Conservation (phyloP, 1,139 yeast species). For the Geotrichum restrictum region DNA sequence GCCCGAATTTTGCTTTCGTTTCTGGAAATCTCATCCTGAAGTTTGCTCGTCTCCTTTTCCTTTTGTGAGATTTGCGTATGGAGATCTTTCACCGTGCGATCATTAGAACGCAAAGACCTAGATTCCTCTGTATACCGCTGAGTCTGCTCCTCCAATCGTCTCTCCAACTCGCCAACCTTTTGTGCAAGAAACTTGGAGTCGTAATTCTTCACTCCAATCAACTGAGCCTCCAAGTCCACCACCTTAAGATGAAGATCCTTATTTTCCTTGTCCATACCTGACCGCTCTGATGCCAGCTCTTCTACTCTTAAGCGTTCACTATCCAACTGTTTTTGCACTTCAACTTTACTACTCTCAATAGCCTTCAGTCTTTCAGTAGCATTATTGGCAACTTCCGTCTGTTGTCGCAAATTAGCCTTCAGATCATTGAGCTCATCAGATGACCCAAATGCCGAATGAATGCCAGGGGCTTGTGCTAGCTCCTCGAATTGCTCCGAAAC, state of each 20-base stretch:
- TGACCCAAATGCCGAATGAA: constrained; percentile 6
- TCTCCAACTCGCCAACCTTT: constrained; percentile 39
- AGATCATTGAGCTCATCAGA: constrained; percentile 26
- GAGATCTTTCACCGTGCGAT: constrained; percentile 35
- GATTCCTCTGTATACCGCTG: constrained; percentile 37
- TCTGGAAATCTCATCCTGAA: constrained; percentile 36
- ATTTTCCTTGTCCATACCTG: constrained; percentile 33
- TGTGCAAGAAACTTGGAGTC: constrained; percentile 29
- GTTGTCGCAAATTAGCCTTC: constrained; percentile 26
- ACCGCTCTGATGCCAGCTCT: constrained; percentile 27
- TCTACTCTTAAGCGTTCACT: constrained; percentile 33
- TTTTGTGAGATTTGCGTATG: constrained; percentile 30
- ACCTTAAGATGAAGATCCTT: constrained; percentile 34
- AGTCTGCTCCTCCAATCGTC: constrained; percentile 39
- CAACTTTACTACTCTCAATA: constrained; percentile 18
- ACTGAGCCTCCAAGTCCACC: constrained; percentile 36
- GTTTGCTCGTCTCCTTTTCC: constrained; percentile 31
- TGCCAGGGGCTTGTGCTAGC: constrained; percentile 26
- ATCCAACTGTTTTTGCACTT: constrained; percentile 27
- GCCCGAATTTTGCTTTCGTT: constrained; percentile 40
- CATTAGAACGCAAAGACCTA: constrained; percentile 35
- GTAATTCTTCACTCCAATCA: constrained; percentile 27
- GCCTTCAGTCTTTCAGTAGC: constrained; percentile 17
- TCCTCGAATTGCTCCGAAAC: constrained; percentile 33
- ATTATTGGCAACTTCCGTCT: constrained; percentile 26